A percentile compares a stretch with the other conserved stretches of the same genome.
phyloP scores from a whole-genome alignment of 306 rosid species.

The Fagus crenata region DNA sequence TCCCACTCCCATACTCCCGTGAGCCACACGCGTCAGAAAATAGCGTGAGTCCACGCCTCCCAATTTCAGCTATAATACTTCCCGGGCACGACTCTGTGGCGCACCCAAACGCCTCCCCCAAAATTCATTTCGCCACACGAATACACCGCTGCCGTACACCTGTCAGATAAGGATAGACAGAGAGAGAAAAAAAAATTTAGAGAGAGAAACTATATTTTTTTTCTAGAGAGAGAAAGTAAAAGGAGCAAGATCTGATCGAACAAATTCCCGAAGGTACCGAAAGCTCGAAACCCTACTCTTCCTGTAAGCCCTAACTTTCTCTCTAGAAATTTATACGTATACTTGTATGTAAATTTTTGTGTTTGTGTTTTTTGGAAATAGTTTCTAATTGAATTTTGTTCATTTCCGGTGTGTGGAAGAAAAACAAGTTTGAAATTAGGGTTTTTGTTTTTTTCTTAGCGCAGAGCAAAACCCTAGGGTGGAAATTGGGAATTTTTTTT shows the following conservation, averaged over 20 bases:
- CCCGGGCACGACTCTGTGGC: constrained; percentile 53
- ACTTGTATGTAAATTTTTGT: background rate
- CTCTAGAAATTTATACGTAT: background rate
- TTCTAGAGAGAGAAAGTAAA: constrained; percentile 37
- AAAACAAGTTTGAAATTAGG: constrained; percentile 20
- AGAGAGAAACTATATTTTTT: constrained; percentile 56
- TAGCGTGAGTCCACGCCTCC: constrained; percentile 36
- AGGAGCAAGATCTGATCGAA: constrained; percentile 69
- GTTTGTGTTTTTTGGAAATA: constrained; percentile 1
- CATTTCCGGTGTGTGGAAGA: background rate
- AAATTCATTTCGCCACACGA: constrained; percentile 48
- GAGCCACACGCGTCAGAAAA: rapidly evolving
- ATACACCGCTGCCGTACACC: constrained; percentile 63
- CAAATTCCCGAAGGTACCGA: constrained; percentile 29
- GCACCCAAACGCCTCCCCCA: constrained; percentile 52
- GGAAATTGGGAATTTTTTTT: constrained; percentile 22
- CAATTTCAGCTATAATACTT: constrained; percentile 44
- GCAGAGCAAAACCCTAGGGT: constrained; percentile 36
- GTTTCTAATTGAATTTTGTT: background rate
- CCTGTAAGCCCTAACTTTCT: constrained; percentile 27
- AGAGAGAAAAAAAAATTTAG: constrained; percentile 47
- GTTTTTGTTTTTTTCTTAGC: constrained; percentile 25
- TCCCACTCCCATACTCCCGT: constrained; percentile 13
- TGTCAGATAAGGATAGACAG: constrained; percentile 59
- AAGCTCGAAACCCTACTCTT: constrained; percentile 49